Evolutionary conservation across 768 basidiomycete species (phyloP).

Genomic region (Mycena capillaripes): DNA sequence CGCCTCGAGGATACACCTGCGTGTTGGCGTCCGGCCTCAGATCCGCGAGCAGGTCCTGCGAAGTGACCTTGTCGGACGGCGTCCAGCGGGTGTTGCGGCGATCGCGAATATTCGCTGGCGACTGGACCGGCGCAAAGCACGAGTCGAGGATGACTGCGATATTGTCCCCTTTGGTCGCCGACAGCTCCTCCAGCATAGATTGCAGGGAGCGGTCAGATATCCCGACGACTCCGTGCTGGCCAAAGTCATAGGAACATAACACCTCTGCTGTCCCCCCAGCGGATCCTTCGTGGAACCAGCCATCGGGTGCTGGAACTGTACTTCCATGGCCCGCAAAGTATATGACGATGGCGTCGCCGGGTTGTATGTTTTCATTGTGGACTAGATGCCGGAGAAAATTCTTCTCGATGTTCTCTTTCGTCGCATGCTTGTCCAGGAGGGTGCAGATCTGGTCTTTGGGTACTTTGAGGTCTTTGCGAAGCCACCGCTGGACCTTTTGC

Average conservation of each 20-base stretch:
- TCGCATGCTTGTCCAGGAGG: conserved; percentile 71
- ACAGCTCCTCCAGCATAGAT: conserved; percentile 71
- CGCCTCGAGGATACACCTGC: conserved; percentile 50
- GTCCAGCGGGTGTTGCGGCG: conserved; percentile 71
- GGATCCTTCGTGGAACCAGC: conserved; percentile 66
- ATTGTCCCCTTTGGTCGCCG: conserved; percentile 73
- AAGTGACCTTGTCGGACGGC: conserved; percentile 64
- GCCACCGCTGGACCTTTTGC: conserved; percentile 68
- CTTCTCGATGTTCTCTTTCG: conserved; percentile 73
- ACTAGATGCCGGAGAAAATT: conserved; percentile 72
- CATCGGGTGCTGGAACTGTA: conserved; percentile 65
- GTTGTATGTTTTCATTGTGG: conserved; percentile 70
- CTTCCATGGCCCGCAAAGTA: conserved; percentile 86
- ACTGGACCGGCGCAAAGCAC: conserved; percentile 66
- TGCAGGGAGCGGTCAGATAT: conserved; percentile 78
- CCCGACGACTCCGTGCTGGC: conserved; percentile 67
- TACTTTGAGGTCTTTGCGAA: conserved; percentile 68
- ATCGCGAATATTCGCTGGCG: conserved; percentile 54
- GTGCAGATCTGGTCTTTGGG: conserved; percentile 70
- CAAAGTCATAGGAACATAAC: conserved; percentile 77
- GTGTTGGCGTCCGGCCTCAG: conserved; percentile 67
- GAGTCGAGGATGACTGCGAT: conserved; percentile 78
- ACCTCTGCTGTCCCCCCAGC: conserved; percentile 61
- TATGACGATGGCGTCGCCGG: conserved; percentile 74
- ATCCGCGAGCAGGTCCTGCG: conserved; percentile 68